phyloP scores from a whole-genome alignment of 768 basidiomycete species.

The Suillus hirtellus region DNA sequence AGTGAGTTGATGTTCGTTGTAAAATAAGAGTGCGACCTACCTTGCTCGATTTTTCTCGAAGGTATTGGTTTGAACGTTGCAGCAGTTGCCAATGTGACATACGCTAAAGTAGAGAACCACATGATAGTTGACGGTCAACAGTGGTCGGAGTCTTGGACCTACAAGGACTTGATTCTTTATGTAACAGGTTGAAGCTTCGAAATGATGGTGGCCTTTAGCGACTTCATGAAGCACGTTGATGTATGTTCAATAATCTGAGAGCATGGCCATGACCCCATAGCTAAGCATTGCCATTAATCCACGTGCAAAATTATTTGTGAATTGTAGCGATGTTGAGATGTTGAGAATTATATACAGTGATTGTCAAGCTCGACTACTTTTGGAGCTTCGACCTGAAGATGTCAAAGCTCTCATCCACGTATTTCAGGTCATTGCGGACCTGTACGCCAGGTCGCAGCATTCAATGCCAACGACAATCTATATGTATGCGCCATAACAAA shows the following conservation, averaged over 20 bases:
- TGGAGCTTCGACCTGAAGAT: slow-evolving; percentile 1
- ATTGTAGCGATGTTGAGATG: neutral
- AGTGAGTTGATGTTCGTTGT: too few relatives aligned
- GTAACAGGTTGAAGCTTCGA: neutral
- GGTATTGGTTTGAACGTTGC: neutral
- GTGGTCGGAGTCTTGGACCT: neutral
- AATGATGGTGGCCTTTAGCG: neutral
- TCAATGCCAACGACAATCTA: neutral
- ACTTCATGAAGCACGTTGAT: too few relatives aligned
- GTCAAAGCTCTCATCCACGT: neutral
- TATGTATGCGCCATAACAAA: neutral
- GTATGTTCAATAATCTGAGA: too few relatives aligned
- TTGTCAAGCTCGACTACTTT: neutral
- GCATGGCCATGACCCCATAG: too few relatives aligned
- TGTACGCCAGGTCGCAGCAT: neutral
- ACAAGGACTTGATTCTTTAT: neutral
- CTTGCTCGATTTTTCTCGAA: neutral
- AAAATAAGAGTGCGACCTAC: neutral
- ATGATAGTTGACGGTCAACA: neutral
- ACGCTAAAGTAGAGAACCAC: neutral
- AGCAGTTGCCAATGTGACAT: neutral
- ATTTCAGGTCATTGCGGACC: neutral
- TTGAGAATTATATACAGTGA: neutral
- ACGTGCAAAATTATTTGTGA: neutral
- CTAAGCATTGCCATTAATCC: too few relatives aligned